phyloP scores from a whole-genome alignment of 2,329 filamentous ascomycete species.

The Epichloe aotearoae region DNA sequence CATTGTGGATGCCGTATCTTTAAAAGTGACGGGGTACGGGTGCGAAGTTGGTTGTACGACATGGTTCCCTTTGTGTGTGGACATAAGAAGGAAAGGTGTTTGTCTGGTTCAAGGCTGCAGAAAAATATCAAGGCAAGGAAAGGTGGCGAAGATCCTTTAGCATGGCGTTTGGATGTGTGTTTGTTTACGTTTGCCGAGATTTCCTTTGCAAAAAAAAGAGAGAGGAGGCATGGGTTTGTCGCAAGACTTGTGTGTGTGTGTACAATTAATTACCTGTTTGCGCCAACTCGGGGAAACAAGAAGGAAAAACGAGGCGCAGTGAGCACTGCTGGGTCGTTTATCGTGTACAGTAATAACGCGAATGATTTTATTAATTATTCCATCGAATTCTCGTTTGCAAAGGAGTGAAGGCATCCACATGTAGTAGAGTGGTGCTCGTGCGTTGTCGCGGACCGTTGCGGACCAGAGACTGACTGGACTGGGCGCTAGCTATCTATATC shows the following conservation, averaged over 20 bases:
- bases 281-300: no score
- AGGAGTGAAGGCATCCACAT: no score
- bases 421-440: no score
- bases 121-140: not conserved
- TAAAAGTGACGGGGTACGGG: not conserved
- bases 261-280: not conserved
- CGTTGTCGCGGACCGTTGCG: no score
- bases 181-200: not conserved
- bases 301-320: no score
- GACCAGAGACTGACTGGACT: no score
- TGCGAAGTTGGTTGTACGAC: no score
- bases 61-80: no score
- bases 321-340: not conserved
- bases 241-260: not conserved
- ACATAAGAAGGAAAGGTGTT: not conserved
- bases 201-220: no score
- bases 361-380: no score
- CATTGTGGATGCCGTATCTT: conserved; percentile 89
- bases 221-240: not conserved
- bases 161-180: conserved; percentile 7
- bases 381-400: no score
- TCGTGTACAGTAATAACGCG: not conserved
- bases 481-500: no score
- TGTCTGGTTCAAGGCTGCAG: not conserved
- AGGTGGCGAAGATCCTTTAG: conserved; percentile 3